Conservation (phyloP, 1,284 basidiomycete species). For the Fomes fomentarius region DNA sequence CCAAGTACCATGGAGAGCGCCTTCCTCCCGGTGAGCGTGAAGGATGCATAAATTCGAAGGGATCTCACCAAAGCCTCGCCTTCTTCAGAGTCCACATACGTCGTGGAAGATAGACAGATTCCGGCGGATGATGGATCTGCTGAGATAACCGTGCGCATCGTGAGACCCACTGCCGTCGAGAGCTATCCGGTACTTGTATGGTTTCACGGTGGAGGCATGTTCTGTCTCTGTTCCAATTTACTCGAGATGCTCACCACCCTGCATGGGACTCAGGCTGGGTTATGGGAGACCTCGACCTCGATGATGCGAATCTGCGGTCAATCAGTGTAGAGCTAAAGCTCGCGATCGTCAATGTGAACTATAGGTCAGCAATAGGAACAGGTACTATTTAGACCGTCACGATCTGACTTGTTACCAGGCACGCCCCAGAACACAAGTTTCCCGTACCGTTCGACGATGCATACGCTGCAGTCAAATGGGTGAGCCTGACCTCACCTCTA, state of each 20-base stretch:
- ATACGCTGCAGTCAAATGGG: slow-evolving; percentile 28
- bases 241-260: background rate
- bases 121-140: background rate
- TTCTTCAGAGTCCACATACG: background rate
- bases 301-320: slow-evolving; percentile 23
- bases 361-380: slow-evolving; percentile 10
- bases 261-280: slow-evolving; percentile 14
- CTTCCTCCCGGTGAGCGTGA: too few relatives aligned
- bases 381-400: background rate
- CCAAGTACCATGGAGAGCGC: too few relatives aligned
- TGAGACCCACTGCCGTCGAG: background rate
- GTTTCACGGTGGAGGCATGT: background rate
- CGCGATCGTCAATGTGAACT: slow-evolving; percentile 25
- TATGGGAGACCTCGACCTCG: slow-evolving; percentile 19
- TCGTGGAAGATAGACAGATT: background rate
- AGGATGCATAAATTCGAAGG: too few relatives aligned
- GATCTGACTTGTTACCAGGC: background rate
- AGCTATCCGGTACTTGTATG: background rate
- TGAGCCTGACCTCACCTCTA: background rate
- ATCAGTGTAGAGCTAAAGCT: slow-evolving; percentile 25
- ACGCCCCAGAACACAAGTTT: slow-evolving; percentile 26
- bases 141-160: background rate
- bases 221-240: background rate
- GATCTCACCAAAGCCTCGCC: too few relatives aligned
- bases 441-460: slow-evolving; percentile 22